A percentile compares a stretch with the other conserved stretches of the same genome.
phyloP scores from a whole-genome alignment of 306 rosid species.

The Castanea mollissima region DNA sequence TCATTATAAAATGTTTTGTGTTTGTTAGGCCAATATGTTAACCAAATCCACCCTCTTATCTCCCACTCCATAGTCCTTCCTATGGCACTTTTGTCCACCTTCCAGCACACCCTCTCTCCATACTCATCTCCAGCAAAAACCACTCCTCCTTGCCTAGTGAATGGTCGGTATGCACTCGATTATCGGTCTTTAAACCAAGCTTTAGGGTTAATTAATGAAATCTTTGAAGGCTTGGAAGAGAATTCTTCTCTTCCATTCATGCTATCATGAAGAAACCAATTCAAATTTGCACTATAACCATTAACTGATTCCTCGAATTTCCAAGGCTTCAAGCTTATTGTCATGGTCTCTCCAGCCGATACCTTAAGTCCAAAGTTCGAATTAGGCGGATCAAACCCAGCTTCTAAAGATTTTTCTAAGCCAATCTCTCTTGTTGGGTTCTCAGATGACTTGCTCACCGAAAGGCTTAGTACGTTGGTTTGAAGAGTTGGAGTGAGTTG shows the following conservation, averaged over 20 bases:
- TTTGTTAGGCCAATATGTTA: constrained; percentile 91
- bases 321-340: constrained; percentile 74
- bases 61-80: constrained; percentile 90
- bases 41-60: constrained; percentile 84
- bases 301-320: constrained; percentile 45
- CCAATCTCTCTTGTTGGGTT: constrained; percentile 68
- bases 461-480: constrained; percentile 56
- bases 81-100: constrained; percentile 54
- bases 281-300: constrained; percentile 63
- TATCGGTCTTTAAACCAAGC: constrained; percentile 80
- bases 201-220: constrained; percentile 62
- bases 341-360: constrained; percentile 61
- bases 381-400: constrained; percentile 59
- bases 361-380: constrained; percentile 56
- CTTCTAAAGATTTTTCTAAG: constrained; percentile 62
- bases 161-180: constrained; percentile 77
- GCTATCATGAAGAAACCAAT: constrained; percentile 83
- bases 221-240: constrained; percentile 68
- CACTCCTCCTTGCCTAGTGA: constrained; percentile 84
- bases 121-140: constrained; percentile 82
- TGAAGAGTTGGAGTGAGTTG: constrained; percentile 76
- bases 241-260: constrained; percentile 71
- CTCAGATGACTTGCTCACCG: constrained; percentile 82
- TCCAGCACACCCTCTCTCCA: constrained; percentile 81
- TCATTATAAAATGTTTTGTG: constrained; percentile 62